Base-by-base conservation (phyloP, 2,329 filamentous ascomycete species). In the Colletotrichum liaoningense region DNA sequence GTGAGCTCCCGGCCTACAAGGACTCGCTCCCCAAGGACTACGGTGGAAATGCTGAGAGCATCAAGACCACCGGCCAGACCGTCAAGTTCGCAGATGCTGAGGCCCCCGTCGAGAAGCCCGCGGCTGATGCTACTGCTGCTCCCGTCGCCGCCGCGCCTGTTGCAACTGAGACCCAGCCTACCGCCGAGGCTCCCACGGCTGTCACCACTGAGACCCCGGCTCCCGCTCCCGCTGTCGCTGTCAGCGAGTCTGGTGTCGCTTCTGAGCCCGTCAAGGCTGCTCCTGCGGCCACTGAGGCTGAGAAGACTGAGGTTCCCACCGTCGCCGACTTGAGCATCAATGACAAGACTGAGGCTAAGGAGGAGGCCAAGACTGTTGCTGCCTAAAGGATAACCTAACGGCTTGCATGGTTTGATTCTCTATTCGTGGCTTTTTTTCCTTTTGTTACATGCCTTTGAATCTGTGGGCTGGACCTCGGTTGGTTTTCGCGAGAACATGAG, bases 21-120 rank as follows among this genome's bases (percentile, higher is more conserved):
- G 85, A 89, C 60, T 87, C 89, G 58, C 84, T 98, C 62, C 95
- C 95, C 2, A 88, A 88, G 76, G 90, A 89, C 74, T 98, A 98
- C 80, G 96, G 95, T 69, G 96, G 95, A 30, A 91, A 92, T 77
- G 93, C 90, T 62, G 78, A 80, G 16, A 82, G 79, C 54, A 83
- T 85, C 67, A 84, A 82, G 77, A 42, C 49, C 26, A 80, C 83
- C 33, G 83, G 81, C 12, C 70, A 80, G 46, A 78, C 80, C 2
- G 78, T 85, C 30, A 63, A 77, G 35, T 74, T 84, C 26, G 76
- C 73, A 7, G 77, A 79, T 6, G 62, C 63, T 46, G 55, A 26
- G 52, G 73, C 55, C 24, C 46, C 73, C 9, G 68, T 33, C 14
- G 65, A 72, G 38, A 58, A 46, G 52, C n/a, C 33, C 62, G 58